Conservation (phyloP, 192 early-diverging fungal species). For the Physocladia obscura region DNA sequence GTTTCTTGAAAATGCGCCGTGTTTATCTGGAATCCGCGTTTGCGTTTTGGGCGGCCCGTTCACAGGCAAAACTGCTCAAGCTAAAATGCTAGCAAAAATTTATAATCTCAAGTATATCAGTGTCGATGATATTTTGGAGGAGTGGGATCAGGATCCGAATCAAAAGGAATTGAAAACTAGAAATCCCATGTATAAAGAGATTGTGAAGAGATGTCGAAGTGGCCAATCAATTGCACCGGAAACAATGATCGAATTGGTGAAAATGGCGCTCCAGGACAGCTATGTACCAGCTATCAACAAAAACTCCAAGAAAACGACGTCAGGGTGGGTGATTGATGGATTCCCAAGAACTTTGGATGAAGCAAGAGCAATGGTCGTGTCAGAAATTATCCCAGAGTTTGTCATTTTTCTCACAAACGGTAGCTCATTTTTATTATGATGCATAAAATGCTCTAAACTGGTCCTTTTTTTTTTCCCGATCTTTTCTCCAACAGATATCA, state of each 20-base stretch:
- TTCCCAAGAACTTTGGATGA: conserved; percentile 54
- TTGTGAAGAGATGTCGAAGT: conserved; percentile 24
- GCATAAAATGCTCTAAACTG: no score
- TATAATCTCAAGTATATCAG: conserved; percentile 41
- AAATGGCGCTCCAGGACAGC: conserved; percentile 3
- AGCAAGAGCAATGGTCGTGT: conserved; percentile 36
- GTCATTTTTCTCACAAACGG: conserved; percentile 41
- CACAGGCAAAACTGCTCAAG: conserved; percentile 51
- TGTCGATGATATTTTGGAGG: conserved; percentile 41
- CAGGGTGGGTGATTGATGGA: conserved; percentile 57
- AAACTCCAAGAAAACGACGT: neutral
- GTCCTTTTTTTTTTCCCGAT: neutral
- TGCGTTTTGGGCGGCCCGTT: conserved; percentile 48
- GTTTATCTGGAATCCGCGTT: conserved; percentile 23
- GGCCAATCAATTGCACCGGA: conserved; percentile 27
- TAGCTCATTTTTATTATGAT: conserved; percentile 1
- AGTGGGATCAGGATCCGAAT: conserved; percentile 36
- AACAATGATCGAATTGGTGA: conserved; percentile 27
- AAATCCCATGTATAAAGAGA: conserved; percentile 20
- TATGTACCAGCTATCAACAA: neutral
- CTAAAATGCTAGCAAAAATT: conserved; percentile 38
- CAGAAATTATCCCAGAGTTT: conserved; percentile 38
- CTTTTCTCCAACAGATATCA: conserved; percentile 31
- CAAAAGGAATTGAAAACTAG: conserved; percentile 20
- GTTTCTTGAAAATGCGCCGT: conserved; percentile 38